Conservation (phyloP, 2,329 filamentous ascomycete genomes). For the Cephalotrichum gorgonifer region DNA sequence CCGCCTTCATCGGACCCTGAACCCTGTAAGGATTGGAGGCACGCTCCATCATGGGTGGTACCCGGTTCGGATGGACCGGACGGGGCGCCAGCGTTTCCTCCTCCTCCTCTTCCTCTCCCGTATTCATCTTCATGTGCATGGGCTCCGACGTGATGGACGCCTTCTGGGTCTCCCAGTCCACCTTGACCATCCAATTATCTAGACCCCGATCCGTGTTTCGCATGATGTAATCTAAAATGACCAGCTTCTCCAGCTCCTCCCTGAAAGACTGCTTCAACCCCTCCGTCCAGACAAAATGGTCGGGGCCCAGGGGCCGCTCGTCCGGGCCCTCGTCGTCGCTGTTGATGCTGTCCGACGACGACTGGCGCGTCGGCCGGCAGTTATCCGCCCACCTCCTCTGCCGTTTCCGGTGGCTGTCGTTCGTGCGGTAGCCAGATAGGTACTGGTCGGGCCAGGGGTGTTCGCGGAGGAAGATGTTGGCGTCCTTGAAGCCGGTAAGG, state of each 20-base stretch:
- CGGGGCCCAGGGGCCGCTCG: conserved; percentile 28
- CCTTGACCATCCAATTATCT: conserved; percentile 99
- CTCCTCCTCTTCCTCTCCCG: conserved; percentile 29
- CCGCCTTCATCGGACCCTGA: conserved; percentile 77
- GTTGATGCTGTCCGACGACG: conserved; percentile 52
- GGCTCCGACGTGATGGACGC: conserved; percentile 84
- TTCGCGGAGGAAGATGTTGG: conserved; percentile 88
- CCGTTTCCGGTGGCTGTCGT: conserved; percentile 55
- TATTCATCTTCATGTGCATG: conserved; percentile 53
- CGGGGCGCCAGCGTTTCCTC: conserved; percentile 36
- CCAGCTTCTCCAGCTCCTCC: conserved; percentile 91
- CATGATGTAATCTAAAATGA: conserved; percentile 98
- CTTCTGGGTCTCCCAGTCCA: conserved; percentile 73
- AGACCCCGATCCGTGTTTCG: conserved; percentile 92
- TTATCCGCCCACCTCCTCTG: conserved; percentile 66
- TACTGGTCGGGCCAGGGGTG: conserved; percentile 96
- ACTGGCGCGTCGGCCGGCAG: conserved; percentile 52
- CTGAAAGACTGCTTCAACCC: conserved; percentile 81
- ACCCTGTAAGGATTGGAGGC: conserved; percentile 59
- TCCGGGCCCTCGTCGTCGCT: conserved; percentile 40
- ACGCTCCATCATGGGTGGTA: conserved; percentile 26
- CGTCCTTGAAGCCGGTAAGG: conserved; percentile 92
- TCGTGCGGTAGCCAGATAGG: conserved; percentile 57
- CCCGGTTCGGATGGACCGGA: conserved; percentile 44
- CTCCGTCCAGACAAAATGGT: conserved; percentile 77